Base-by-base conservation (phyloP, 1,139 yeast species). In the Kurtzmaniella quercitrusa region DNA sequence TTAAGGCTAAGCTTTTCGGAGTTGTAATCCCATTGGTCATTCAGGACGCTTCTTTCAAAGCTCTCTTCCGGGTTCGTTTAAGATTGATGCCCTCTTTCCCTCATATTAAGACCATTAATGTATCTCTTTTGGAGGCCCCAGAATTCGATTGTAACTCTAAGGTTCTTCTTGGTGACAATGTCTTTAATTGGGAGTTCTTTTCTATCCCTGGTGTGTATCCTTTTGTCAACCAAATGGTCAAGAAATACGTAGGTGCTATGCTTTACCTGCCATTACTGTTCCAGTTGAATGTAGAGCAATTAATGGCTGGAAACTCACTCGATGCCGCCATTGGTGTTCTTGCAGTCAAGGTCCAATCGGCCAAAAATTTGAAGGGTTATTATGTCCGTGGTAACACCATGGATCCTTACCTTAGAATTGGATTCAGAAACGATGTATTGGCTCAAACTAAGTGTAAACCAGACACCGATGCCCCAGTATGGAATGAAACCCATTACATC, bases 61-160 rank as follows among this genome's bases (percentile, higher is more conserved):
- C 87, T 8, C 69, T 79, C 50, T 78, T 85, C 44, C 80, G 97
- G 62, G 78, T 93, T 43, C 78, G 97, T 58, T 64, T 93, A 60
- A 85, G 93, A 72, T 82, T 93, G 83, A 91, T 88, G 85, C 64
- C 89, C 2, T 75, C 89, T 5, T 90, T 86, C 66, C 98, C 98
- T 3, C 98, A 93, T 63, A 72, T 93, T 50, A 95, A 93, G 63
- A 90, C 96, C 1, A 82, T 90, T 17, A 93, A 87, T 58, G 79
- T 91, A 29, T 82, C 95, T 18, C 70, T 93, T 54, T 68, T 90
- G 62, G 93, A 88, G 48, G 83, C 95, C 34, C 97, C 98, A 16
- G 75, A 81, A 50, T 81, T 90, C 62, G 98, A 93, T 63, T 93
- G 90, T 61, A 78, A 80, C 46, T 74, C 87, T 41, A 83, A 77